These are phyloP conservation scores for Lentinula boryana DNA, from an alignment of 768 basidiomycete genomes.

Conservation along the genomic window DNA sequence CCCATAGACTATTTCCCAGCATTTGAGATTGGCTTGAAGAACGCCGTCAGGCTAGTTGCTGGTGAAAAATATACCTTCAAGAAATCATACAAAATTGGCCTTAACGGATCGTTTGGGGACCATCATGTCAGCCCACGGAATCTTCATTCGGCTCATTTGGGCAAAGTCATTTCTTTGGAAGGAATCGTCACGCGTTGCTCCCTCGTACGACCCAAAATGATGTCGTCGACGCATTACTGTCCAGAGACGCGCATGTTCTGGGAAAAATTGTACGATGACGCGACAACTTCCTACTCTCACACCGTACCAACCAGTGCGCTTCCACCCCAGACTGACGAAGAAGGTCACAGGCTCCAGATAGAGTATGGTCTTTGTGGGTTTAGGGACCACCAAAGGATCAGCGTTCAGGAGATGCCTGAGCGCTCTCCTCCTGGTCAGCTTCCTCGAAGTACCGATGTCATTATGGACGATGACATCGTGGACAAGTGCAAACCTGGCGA, in stretches of 20 bases:
- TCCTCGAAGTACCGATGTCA: slow-evolving; percentile 93
- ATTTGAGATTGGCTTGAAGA: slow-evolving; percentile 77
- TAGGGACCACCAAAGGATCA: slow-evolving; percentile 94
- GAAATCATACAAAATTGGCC: slow-evolving; percentile 82
- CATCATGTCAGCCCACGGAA: slow-evolving; percentile 96
- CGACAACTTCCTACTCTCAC: slow-evolving; percentile 80
- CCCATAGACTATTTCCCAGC: slow-evolving; percentile 86
- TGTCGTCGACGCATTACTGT: slow-evolving; percentile 94
- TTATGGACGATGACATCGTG: slow-evolving; percentile 93
- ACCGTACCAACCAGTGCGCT: slow-evolving; percentile 81
- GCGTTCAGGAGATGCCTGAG: slow-evolving; percentile 99
- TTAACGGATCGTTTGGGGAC: slow-evolving; percentile 96
- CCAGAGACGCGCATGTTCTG: slow-evolving; percentile 82
- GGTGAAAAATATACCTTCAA: slow-evolving; percentile 75
- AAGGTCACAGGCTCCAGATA: slow-evolving; percentile 79
- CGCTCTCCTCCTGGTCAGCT: slow-evolving; percentile 96
- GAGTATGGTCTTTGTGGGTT: slow-evolving; percentile 92
- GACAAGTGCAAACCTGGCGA: slow-evolving; percentile 98
- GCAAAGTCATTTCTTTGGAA: slow-evolving; percentile 95
- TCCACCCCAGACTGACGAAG: slow-evolving; percentile 88
- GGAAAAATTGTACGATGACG: slow-evolving; percentile 88
- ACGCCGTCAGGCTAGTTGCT: slow-evolving; percentile 67
- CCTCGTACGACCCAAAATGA: slow-evolving; percentile 97
- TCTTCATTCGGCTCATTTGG: slow-evolving; percentile 80
- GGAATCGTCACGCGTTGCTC: slow-evolving; percentile 98